phyloP scores from a whole-genome alignment of 1,139 yeast species.

The Blastobotrys indianensis region DNA sequence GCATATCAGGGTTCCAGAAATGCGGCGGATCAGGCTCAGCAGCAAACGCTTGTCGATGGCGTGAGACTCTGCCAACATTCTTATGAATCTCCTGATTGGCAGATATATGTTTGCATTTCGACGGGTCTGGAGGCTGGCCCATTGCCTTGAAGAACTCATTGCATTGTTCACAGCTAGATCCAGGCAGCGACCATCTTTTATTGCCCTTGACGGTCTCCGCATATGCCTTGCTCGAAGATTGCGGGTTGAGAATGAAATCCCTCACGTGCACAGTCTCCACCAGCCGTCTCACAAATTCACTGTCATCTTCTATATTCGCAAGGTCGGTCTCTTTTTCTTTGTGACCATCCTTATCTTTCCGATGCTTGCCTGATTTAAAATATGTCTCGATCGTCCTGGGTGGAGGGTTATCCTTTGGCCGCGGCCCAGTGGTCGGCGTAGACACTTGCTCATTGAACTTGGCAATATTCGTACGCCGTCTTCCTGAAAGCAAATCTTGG shows the following conservation, averaged over 20 bases:
- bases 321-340: neutral
- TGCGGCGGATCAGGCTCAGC: conserved; percentile 31
- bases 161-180: conserved; percentile 27
- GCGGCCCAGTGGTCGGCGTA: too few species aligned
- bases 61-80: conserved; percentile 19
- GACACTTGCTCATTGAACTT: too few species aligned
- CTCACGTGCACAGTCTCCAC: neutral
- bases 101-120: conserved; percentile 19
- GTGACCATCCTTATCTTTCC: neutral
- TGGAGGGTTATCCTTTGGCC: too few species aligned
- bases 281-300: conserved; percentile 1
- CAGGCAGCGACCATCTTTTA: conserved; percentile 24
- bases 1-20: conserved; percentile 32
- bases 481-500: neutral
- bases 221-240: conserved; percentile 25
- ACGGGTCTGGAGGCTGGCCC: conserved; percentile 13
- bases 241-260: conserved; percentile 27
- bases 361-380: neutral
- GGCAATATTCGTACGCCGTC: neutral
- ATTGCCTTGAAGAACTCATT: conserved; percentile 24
- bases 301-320: conserved; percentile 3
- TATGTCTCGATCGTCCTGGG: too few species aligned
- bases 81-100: conserved; percentile 4
- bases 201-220: conserved; percentile 26
- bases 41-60: conserved; percentile 26